Percentiles rank a stretch among this genome's conserved stretches.
These are phyloP conservation scores for Herpotrichia juniperi DNA, from an alignment of 2,329 filamentous ascomycete genomes.

Conservation along the genomic window DNA sequence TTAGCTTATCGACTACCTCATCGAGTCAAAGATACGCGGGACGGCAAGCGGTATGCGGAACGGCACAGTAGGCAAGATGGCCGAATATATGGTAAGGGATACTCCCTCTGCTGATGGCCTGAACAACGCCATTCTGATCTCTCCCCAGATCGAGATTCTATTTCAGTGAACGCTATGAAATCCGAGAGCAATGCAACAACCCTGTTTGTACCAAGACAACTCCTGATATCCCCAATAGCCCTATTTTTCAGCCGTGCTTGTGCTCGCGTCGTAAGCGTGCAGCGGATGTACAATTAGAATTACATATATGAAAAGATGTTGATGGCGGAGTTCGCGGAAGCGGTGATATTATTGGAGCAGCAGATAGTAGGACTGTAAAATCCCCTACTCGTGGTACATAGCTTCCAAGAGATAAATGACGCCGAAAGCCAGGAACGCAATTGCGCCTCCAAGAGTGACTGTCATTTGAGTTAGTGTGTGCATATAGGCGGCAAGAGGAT, in stretches of 20 bases:
- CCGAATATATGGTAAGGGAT: not conserved
- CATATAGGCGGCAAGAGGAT: not conserved
- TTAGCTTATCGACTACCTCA: too few species aligned
- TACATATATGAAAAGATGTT: slow-evolving; percentile 25
- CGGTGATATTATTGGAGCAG: slow-evolving; percentile 25
- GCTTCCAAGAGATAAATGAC: slow-evolving; percentile 90
- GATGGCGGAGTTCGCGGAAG: slow-evolving; percentile 7
- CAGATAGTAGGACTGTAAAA: not conserved
- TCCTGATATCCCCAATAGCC: slow-evolving; percentile 18
- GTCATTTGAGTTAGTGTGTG: slow-evolving; percentile 30
- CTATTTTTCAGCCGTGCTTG: slow-evolving; percentile 22
- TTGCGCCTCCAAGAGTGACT: slow-evolving; percentile 92
- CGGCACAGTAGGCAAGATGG: not conserved
- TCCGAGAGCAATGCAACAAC: slow-evolving; percentile 1
- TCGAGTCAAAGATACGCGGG: too few species aligned
- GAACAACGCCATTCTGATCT: not conserved
- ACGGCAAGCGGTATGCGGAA: too few species aligned
- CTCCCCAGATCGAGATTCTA: not conserved
- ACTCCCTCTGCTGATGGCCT: not conserved
- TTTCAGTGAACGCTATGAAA: not conserved
- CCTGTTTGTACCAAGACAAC: slow-evolving; percentile 16
- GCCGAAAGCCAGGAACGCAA: slow-evolving; percentile 89
- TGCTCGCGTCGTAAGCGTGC: slow-evolving; percentile 5
- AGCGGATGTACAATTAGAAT: slow-evolving; percentile 27
- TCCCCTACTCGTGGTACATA: slow-evolving; percentile 57